Evolutionary conservation across 1,284 basidiomycete species (phyloP).

Genomic region (Tilletia caries): DNA sequence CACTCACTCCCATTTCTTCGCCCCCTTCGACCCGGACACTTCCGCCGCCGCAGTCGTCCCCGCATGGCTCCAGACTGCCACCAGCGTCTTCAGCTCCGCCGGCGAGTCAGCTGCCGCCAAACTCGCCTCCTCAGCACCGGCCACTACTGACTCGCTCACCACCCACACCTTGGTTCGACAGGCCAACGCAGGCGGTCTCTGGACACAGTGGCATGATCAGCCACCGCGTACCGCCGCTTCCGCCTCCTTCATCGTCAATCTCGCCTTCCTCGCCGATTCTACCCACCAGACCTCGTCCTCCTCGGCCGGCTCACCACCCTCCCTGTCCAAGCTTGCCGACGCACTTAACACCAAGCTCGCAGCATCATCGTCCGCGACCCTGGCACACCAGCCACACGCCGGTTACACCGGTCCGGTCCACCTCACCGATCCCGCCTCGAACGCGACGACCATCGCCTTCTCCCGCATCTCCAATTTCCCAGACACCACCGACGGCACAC

Average conservation of each 20-base stretch:
- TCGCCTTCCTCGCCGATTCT: conserved; percentile 11
- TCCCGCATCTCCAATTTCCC: conserved; percentile 9
- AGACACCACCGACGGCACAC: not conserved
- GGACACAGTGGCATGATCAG: conserved; percentile 6
- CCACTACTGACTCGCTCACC: not conserved
- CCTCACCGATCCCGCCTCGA: not conserved
- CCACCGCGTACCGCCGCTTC: not conserved
- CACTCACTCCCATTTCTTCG: conserved; percentile 61
- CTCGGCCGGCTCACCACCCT: not conserved
- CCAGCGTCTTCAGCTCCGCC: not conserved
- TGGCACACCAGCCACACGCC: not conserved
- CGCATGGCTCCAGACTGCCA: not conserved
- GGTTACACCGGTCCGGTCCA: not conserved
- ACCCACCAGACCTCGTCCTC: not conserved
- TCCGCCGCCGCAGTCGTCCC: not conserved
- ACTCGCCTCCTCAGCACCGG: not conserved
- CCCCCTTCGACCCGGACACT: conserved; percentile 22
- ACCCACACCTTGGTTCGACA: not conserved
- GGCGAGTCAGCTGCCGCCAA: not conserved
- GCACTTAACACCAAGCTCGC: not conserved
- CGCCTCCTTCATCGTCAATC: conserved; percentile 5
- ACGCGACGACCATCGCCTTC: conserved; percentile 10
- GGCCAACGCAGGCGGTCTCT: not conserved
- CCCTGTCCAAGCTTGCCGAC: conserved; percentile 3
- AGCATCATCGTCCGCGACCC: not conserved